Base-by-base conservation (phyloP, 2,329 filamentous ascomycete species). In the Neonectria ditissima region DNA sequence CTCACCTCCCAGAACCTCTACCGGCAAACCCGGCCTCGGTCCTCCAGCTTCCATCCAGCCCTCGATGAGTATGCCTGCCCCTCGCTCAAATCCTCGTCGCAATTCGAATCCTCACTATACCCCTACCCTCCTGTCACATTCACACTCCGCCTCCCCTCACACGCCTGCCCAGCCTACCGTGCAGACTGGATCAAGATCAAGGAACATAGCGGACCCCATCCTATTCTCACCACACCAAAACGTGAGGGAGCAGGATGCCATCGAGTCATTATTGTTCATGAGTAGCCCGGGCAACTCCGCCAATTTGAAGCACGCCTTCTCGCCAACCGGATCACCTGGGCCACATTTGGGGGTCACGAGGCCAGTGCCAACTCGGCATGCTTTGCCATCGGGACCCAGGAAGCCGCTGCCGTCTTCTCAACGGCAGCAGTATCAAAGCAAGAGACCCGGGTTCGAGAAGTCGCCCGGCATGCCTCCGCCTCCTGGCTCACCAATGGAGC, bases 251-350 rank as follows among this genome's bases (percentile, higher is more conserved):
- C 91, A 94, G 73, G 92, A 95, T 72, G 92, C 92, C 6, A 89
- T 95, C 50, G 92, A 94, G 74, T 91, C 91, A 1, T 79, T 96
- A 24, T 82, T 95, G 26, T 94, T 94, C 73, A 91, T 96, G 88
- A 93, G 92, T 73, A 92, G 90, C 66, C 91, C 91, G 0, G 90
- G 90, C 16, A 92, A 92, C 76, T 91, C 90, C 47, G 83, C 86
- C 44, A 89, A 87, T 64, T 78, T 90, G 70, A 87, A 87, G 66
- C 86, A 86, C 63, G 75, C 78, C 10, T 88, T 88, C 62, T 82
- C 86, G 1, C 78, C 81, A 0, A 74, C 79, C 0, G 75, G 75
- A 11, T 81, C 81, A 2, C 74, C 81, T 16, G 77, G 71, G 4
- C 74, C 74, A 2, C 70, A 71, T 20, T 16, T 61, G 7, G 63